Conservation (phyloP, 2,329 filamentous ascomycete genomes). For the Monilinia laxa region DNA sequence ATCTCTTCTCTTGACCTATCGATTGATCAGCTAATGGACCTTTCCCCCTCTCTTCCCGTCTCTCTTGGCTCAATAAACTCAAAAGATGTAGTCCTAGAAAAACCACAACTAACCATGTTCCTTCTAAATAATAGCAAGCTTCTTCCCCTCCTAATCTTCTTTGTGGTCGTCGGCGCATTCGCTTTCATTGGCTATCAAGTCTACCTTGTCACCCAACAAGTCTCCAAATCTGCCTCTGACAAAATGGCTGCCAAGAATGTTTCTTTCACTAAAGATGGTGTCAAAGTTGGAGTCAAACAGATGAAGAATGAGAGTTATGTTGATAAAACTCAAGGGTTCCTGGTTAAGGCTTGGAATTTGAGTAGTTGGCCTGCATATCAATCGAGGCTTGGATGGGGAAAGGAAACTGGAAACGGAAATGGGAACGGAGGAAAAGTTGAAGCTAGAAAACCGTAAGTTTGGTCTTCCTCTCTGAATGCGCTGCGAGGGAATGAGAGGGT, state of each 20-base stretch:
- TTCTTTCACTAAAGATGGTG: slow-evolving; percentile 71
- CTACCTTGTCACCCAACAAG: slow-evolving; percentile 65
- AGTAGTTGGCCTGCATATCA: slow-evolving; percentile 41
- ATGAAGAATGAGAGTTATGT: slow-evolving; percentile 68
- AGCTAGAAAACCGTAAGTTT: slow-evolving; percentile 37
- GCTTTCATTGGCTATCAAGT: slow-evolving; percentile 71
- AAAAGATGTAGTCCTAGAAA: background rate
- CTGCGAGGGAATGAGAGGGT: background rate
- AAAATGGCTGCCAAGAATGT: slow-evolving; percentile 76
- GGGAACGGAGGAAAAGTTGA: slow-evolving; percentile 30
- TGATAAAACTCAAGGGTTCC: slow-evolving; percentile 68
- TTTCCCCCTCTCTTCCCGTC: background rate
- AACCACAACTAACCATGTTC: slow-evolving; percentile 21
- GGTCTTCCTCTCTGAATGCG: background rate
- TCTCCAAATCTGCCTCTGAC: slow-evolving; percentile 63
- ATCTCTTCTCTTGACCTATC: background rate
- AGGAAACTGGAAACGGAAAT: slow-evolving; percentile 26
- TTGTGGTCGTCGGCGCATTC: slow-evolving; percentile 55
- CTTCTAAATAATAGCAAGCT: slow-evolving; percentile 47
- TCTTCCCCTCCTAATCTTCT: slow-evolving; percentile 64
- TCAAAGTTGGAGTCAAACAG: slow-evolving; percentile 70
- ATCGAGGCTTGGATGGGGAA: slow-evolving; percentile 42
- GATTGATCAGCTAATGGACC: background rate
- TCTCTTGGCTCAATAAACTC: background rate
- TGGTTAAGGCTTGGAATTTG: slow-evolving; percentile 66